A percentile compares a stretch with the other conserved stretches of the same genome.
Conservation (phyloP, 495 filamentous ascomycete genomes). For the Penicillium bialowiezense region DNA sequence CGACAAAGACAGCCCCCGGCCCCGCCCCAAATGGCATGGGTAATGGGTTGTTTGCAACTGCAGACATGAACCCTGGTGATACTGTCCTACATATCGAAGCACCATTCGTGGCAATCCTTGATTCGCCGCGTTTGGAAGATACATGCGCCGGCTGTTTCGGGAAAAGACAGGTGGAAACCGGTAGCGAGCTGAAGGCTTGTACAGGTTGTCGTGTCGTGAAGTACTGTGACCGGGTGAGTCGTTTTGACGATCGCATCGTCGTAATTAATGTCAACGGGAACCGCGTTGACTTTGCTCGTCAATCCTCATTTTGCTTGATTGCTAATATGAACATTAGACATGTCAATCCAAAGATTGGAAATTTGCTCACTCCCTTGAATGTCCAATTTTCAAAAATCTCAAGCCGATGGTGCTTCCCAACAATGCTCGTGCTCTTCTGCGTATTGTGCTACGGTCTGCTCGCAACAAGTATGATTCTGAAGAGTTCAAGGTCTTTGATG, state of each 20-base stretch:
- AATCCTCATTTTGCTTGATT: not conserved
- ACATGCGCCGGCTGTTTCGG: conserved; percentile 47
- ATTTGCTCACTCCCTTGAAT: conserved; percentile 58
- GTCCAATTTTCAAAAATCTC: conserved; percentile 47
- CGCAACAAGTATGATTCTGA: conserved; percentile 30
- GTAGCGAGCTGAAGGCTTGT: conserved; percentile 50
- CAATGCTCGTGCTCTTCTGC: conserved; percentile 53
- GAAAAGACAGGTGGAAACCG: conserved; percentile 24
- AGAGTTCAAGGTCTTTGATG: conserved; percentile 39
- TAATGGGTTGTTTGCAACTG: conserved; percentile 41
- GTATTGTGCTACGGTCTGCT: conserved; percentile 45
- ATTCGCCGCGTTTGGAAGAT: conserved; percentile 37
- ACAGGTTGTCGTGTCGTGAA: conserved; percentile 58
- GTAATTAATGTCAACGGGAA: no score
- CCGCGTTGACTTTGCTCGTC: no score
- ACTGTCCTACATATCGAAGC: conserved; percentile 36
- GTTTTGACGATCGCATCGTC: not conserved
- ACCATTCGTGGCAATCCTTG: conserved; percentile 44
- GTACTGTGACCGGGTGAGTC: conserved; percentile 64
- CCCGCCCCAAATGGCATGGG: conserved; percentile 33
- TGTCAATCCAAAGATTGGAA: conserved; percentile 65
- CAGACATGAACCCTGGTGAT: conserved; percentile 32
- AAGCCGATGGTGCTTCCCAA: conserved; percentile 52
- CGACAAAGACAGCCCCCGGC: conserved; percentile 27
- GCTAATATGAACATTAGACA: conserved; percentile 34